Base-by-base conservation (phyloP, 1,284 basidiomycete genomes). In the Naganishia cerealis region DNA sequence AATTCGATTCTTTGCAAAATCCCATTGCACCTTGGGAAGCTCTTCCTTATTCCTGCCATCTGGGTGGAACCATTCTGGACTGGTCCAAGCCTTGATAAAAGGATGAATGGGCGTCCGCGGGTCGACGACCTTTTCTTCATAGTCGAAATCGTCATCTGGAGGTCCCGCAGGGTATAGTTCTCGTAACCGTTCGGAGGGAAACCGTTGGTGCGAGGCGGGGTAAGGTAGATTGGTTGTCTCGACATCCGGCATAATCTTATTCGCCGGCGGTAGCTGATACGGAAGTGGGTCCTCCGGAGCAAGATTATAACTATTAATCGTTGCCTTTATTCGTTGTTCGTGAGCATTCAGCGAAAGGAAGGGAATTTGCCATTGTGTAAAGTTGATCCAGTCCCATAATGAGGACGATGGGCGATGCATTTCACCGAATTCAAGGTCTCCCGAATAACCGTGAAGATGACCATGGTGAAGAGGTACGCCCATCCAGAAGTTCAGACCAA, bases 181-280 rank as follows among this genome's bases (percentile, higher is more conserved):
- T 13, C 71, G 58, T 3, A 78, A 46, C 10, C 68, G 56, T 1
- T 67, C 66, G 10, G 70, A 61, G 1, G 79, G 78, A 70, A 73
- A 81, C 15, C 53, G 36, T 5, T 69, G 36, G 9, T 55, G 40
- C 9, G 16, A 54, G 0, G 76, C 55, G 67, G 67, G 70, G 16
- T 29, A 53, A 70, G 72, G 66, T 33, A 67, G 40, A 36, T 42
- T 16, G 54, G 53, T 65, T 0, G 74, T 54, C 43, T 73, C 69
- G 57, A 81, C 68, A 15, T 80, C 76, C 6, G 75, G 70, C 63
- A 79, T 76, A 15, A 79, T 67, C 7, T 38, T 21, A 1, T 69
- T 58, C 0, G 77, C 70, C 2, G 59, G 50, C 4, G 74, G 67
- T 9, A 78, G 71, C 21, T 66, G 40, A 48, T 59, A 15, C 24